phyloP scores from a whole-genome alignment of 1,139 yeast species.

The Candida sp. region DNA sequence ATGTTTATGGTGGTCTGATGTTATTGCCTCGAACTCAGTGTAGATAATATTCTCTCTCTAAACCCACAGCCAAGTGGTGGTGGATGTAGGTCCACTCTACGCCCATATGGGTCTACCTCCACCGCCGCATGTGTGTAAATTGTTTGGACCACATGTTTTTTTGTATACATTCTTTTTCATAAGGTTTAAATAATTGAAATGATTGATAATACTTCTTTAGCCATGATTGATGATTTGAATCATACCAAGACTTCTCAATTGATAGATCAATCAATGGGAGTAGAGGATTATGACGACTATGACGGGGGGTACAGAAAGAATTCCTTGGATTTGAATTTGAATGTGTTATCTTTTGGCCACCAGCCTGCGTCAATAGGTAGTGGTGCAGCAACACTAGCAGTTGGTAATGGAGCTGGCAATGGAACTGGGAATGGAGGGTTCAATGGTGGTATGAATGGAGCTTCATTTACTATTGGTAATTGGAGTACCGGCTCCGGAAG shows the following conservation, averaged over 20 bases:
- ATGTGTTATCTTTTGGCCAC: background rate
- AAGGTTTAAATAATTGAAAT: background rate
- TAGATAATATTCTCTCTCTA: too few species aligned
- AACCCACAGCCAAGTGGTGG: too few species aligned
- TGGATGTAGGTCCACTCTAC: too few species aligned
- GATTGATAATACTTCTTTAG: background rate
- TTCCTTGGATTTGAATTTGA: background rate
- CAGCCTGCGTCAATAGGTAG: background rate
- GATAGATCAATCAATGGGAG: background rate
- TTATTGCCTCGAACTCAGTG: too few species aligned
- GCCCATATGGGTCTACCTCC: too few species aligned
- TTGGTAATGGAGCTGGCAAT: background rate
- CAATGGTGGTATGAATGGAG: background rate
- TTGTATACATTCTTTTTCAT: too few species aligned
- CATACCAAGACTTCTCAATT: background rate
- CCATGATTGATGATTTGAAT: background rate
- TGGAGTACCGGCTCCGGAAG: background rate
- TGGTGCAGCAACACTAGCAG: background rate
- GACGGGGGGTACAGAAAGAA: background rate
- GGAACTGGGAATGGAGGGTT: background rate
- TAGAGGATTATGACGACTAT: background rate
- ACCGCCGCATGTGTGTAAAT: too few species aligned
- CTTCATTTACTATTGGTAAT: background rate
- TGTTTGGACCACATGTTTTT: too few species aligned
- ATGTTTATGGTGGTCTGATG: too few species aligned